Conservation (phyloP, 345 rosid genomes). For the Erucastrum elatum region DNA sequence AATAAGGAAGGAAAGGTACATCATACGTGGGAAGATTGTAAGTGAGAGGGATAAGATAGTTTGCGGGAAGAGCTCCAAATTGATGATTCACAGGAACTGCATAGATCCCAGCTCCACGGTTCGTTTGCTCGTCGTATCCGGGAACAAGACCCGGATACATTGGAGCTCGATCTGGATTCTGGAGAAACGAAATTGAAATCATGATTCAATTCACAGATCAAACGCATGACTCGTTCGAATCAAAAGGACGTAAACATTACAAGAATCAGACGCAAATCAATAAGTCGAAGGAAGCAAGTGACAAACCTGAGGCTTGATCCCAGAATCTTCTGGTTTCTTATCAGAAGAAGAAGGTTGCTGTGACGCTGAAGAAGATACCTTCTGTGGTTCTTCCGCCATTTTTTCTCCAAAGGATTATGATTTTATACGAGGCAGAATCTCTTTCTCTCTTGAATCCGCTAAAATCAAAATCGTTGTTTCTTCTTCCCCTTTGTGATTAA, state of each 20-base stretch:
- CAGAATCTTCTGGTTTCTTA: conserved; percentile 32
- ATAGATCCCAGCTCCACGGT: conserved; percentile 80
- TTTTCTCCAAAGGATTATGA: conserved; percentile 13
- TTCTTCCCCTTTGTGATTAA: not conserved
- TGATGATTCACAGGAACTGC: conserved; percentile 74
- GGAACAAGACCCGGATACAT: conserved; percentile 60
- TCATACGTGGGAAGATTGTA: conserved; percentile 87
- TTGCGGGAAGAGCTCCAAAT: conserved; percentile 62
- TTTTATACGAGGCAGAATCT: not conserved
- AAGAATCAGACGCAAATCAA: not conserved
- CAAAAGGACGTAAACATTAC: too few relatives aligned
- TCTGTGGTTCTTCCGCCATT: conserved; percentile 53
- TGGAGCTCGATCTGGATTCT: conserved; percentile 55
- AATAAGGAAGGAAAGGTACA: conserved; percentile 33
- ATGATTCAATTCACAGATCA: conserved; percentile 1
- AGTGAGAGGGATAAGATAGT: conserved; percentile 85
- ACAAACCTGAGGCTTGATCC: conserved; percentile 47
- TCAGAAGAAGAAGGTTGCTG: conserved; percentile 35
- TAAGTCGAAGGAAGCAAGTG: conserved; percentile 10
- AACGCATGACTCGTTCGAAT: not conserved
- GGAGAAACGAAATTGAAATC: conserved; percentile 9
- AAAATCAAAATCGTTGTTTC: conserved; percentile 4
- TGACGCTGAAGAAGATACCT: conserved; percentile 37
- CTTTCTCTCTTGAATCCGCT: conserved; percentile 13
- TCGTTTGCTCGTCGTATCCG: conserved; percentile 60